Base-by-base conservation (phyloP, 1,284 basidiomycete genomes). In the Ganoderma sinense region DNA sequence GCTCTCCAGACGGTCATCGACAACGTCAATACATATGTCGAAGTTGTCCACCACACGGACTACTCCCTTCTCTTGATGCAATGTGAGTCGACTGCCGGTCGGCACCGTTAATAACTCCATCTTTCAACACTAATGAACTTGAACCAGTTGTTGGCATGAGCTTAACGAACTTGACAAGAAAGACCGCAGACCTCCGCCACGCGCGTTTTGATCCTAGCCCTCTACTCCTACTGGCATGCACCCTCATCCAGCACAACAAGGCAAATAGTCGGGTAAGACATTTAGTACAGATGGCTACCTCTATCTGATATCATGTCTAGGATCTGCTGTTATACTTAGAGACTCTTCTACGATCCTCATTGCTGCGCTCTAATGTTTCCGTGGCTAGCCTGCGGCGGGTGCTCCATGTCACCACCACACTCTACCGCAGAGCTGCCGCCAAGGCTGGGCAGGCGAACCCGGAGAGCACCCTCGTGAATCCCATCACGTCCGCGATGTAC, bases 241-340 rank as follows among this genome's bases (percentile, higher is more conserved):
- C 82, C 10, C 80, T 93, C 33, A 81, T 91, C 14, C 84, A 88
- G 66, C 84, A 89, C 75, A 91, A 92, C 78, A 88, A 88, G 76
- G 78, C 83, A n/a, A 83, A 87, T 61, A 85, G 84, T 75, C 83
- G 87, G 69, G 91, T 91, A 71, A 70, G 82, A 77, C 43, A n/a
- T 39, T 64, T 43, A 53, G 45, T 7, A 10, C 55, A 13, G 31
- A 36, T 39, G 36, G 43, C 18, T 8, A 23, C 33, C 59, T 11
- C 33, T 64, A 6, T 55, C 33, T 56, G 41, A 63, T 51, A 14
- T 23, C 14, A 18, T 11, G 4, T 65, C 0, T 69, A 94, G 91
- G 90, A 91, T 53, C 77, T 93, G 61, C 76, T 93, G 7, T 72
- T 80, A 2, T 87, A 85, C 72, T 75, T 86, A n/a, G 91, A 92